A percentile compares a stretch with the other conserved stretches of the same genome.
phyloP scores from a whole-genome alignment of 2,329 filamentous ascomycete species.

The Cladosporium sp. region DNA sequence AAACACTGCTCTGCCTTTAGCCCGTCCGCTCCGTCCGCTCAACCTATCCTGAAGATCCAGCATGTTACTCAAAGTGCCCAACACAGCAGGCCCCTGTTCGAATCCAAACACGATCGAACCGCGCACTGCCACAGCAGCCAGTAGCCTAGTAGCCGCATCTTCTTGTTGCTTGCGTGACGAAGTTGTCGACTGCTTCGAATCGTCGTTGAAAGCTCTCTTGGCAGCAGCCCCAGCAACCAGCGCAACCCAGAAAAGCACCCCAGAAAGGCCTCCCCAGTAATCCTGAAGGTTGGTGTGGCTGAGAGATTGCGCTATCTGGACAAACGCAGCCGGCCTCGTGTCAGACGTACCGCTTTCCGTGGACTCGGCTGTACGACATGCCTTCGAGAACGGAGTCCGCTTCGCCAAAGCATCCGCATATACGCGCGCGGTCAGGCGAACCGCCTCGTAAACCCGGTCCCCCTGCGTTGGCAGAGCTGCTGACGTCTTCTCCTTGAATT shows the following conservation, averaged over 20 bases:
- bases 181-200: constrained; percentile 10
- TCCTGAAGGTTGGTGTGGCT: constrained; percentile 25
- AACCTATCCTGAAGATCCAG: constrained; percentile 25
- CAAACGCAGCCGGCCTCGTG: not conserved
- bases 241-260: constrained; percentile 31
- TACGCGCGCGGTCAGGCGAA: constrained; percentile 24
- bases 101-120: constrained; percentile 31
- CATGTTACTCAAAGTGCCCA: constrained; percentile 25
- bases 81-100: constrained; percentile 26
- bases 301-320: constrained; percentile 23
- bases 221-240: constrained; percentile 30
- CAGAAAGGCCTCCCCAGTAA: constrained; percentile 31
- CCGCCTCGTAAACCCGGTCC: constrained; percentile 24
- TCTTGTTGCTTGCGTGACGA: constrained; percentile 13
- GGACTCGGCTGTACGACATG: constrained; percentile 1
- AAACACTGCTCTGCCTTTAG: not conserved
- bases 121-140: constrained; percentile 30
- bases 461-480: not conserved
- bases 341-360: not conserved
- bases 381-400: constrained; percentile 22
- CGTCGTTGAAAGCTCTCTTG: constrained; percentile 15
- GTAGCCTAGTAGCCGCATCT: constrained; percentile 26
- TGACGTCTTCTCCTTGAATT: not conserved
- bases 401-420: constrained; percentile 26
- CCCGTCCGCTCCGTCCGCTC: not conserved